Percentiles rank a stretch among this genome's conserved stretches.
phyloP scores from a whole-genome alignment of 1,139 yeast genomes.

The Scheffersomyces titani region DNA sequence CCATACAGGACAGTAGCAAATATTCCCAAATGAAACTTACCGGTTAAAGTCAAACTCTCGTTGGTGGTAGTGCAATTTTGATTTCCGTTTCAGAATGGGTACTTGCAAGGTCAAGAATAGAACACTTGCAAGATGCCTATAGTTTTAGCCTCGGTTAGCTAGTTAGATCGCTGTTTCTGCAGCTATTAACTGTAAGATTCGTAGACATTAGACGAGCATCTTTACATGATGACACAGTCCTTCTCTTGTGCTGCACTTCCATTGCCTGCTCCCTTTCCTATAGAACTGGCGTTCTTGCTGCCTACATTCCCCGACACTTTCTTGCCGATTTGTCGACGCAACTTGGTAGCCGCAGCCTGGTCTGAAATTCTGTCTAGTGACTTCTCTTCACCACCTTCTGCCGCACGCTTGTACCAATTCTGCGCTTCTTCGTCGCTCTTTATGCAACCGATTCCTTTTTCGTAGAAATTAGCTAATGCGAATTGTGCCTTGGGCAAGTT shows the following conservation, averaged over 20 bases:
- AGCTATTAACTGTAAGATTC: background rate
- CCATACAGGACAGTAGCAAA: background rate
- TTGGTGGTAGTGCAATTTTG: background rate
- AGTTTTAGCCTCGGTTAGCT: background rate
- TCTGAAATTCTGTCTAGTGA: constrained; percentile 48
- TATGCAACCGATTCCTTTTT: constrained; percentile 85
- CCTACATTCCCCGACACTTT: constrained; percentile 11
- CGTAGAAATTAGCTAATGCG: constrained; percentile 82
- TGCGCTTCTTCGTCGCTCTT: constrained; percentile 59
- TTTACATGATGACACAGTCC: constrained; percentile 45
- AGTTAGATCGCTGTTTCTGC: background rate
- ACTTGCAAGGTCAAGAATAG: background rate
- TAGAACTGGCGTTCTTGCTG: constrained; percentile 3
- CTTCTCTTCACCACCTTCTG: constrained; percentile 69
- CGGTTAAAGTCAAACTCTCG: background rate
- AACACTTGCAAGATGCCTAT: background rate
- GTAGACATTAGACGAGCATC: background rate
- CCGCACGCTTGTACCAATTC: constrained; percentile 77
- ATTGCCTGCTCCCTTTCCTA: background rate
- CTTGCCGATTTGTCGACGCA: constrained; percentile 32
- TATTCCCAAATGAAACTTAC: background rate
- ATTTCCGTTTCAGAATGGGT: background rate
- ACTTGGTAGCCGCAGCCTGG: constrained; percentile 30
- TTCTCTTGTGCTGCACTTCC: constrained; percentile 35
- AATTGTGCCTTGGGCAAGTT: constrained; percentile 83